Percentiles rank a stretch among this genome's conserved stretches.
phyloP scores from a whole-genome alignment of 805 yeast species.

The Ogataea paradorogensis region DNA sequence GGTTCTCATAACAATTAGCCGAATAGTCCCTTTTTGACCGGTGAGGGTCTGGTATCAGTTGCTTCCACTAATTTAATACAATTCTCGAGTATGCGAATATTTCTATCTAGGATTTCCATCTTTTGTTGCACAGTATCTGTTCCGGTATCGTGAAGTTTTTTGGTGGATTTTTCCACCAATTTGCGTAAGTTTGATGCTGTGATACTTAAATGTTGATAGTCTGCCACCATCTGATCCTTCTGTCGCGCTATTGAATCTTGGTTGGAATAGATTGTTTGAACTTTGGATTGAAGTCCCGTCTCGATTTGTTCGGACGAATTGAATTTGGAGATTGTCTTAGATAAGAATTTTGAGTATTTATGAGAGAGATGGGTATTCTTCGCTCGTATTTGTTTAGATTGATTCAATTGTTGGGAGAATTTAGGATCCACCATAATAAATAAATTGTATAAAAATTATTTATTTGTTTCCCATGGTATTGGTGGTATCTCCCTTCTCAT shows the following conservation, averaged over 20 bases:
- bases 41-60: constrained; percentile 19
- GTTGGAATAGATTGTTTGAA: constrained; percentile 31
- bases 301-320: constrained; percentile 15
- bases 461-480: constrained; percentile 15
- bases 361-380: constrained; percentile 21
- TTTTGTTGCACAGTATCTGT: constrained; percentile 42
- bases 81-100: constrained; percentile 65
- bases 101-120: constrained; percentile 70
- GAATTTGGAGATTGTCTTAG: constrained; percentile 20
- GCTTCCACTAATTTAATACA: constrained; percentile 41
- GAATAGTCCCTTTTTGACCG: constrained; percentile 18
- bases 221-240: constrained; percentile 13
- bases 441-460: not conserved
- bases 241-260: constrained; percentile 27
- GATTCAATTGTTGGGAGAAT: constrained; percentile 24
- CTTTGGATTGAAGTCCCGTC: constrained; percentile 24
- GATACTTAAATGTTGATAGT: constrained; percentile 12
- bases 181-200: constrained; percentile 12
- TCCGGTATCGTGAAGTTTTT: constrained; percentile 15
- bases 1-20: constrained; percentile 10
- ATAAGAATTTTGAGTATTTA: constrained; percentile 22
- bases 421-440: constrained; percentile 22
- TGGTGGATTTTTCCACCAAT: constrained; percentile 17
- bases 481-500: constrained; percentile 18
- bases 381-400: constrained; percentile 22